Conservation (phyloP, 164 flowering plant genomes). For the Liquidambar formosana region DNA sequence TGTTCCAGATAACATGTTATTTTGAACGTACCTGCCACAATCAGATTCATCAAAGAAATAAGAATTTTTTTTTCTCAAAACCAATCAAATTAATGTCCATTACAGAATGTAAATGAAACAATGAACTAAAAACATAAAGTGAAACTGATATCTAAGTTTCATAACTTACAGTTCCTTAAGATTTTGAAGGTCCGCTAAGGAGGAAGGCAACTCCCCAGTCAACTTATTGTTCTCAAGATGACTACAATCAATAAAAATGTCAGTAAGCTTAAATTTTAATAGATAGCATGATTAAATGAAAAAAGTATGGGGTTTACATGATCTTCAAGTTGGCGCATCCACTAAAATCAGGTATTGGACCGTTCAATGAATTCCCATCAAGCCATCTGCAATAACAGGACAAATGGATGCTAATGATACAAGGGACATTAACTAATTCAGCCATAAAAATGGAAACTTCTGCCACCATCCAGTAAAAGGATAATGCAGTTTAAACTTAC, state of each 20-base stretch:
- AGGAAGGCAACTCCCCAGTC: constrained; percentile 81
- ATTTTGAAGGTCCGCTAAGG: constrained; percentile 56
- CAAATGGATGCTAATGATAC: neutral
- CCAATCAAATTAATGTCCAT: neutral
- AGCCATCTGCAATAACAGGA: constrained; percentile 71
- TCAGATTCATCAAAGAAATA: constrained; percentile 14
- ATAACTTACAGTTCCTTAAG: constrained; percentile 81
- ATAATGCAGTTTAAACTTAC: constrained; percentile 50
- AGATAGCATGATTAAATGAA: neutral
- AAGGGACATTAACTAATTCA: neutral
- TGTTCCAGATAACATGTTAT: constrained; percentile 76
- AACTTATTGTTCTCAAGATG: constrained; percentile 93
- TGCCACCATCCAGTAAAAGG: constrained; percentile 2
- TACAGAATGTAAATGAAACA: neutral
- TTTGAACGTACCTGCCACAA: constrained; percentile 83
- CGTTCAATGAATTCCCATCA: constrained; percentile 78
- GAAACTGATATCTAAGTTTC: constrained; percentile 4
- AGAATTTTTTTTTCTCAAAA: neutral
- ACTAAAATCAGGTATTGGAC: constrained; percentile 87
- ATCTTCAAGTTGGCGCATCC: constrained; percentile 62
- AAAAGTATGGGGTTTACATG: constrained; percentile 45
- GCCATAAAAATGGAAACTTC: neutral
- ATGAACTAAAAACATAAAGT: neutral
- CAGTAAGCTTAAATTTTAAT: constrained; percentile 6
- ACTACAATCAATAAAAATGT: constrained; percentile 36